Evolutionary conservation across 2,329 filamentous ascomycete species (phyloP), one percentile per base, ranked within the genome.

Genomic region (Fusarium subtropicale): DNA sequence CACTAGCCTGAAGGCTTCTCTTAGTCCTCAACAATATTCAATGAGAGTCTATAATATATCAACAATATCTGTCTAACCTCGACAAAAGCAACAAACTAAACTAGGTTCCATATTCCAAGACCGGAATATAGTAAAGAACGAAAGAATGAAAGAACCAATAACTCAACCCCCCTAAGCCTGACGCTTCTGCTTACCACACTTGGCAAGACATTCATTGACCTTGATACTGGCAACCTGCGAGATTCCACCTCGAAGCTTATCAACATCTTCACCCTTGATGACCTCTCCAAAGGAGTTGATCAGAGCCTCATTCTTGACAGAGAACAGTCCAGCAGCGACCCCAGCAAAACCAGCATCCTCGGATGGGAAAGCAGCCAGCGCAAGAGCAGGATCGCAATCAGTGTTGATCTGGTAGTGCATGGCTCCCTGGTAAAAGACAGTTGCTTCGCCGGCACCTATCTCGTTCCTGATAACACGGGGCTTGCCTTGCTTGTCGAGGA

Each of bases 351-450:
- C 85, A 18, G 83, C 82, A 73, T 87, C 85, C 74, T 87, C 85
- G n/a, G 73, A 74, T 22, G 79, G 78, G 71, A 86, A 86, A 38
- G 80, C 77, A 6, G 85, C 84, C 30, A 87, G 79, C 68, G 86
- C 86, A 16, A 80, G 77, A 56, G 82, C 83, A 44, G 81, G 73
- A 42, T 81, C 79, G 76, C 86, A 88, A 64, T 82, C 78, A 1
- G 85, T 84, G 76, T 88, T 89, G 76, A 83, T 86, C 72, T 87
- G 84, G 18, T 82, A 84, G 76, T 89, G 87, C 30, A 87, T 75
- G 5, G 81, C 79, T 22, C 86, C 87, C 74, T 84, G 82, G 69
- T 83, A 85, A 74, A 88, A 87, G 38, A 84, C 80, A 2, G 83
- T 85, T 76, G 86, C 83, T 74, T 84, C 80, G 68, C 80, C 80